Percentiles rank a stretch among this genome's conserved stretches.
phyloP scores from a whole-genome alignment of 164 flowering plant genomes.

The Macadamia tetraphylla region DNA sequence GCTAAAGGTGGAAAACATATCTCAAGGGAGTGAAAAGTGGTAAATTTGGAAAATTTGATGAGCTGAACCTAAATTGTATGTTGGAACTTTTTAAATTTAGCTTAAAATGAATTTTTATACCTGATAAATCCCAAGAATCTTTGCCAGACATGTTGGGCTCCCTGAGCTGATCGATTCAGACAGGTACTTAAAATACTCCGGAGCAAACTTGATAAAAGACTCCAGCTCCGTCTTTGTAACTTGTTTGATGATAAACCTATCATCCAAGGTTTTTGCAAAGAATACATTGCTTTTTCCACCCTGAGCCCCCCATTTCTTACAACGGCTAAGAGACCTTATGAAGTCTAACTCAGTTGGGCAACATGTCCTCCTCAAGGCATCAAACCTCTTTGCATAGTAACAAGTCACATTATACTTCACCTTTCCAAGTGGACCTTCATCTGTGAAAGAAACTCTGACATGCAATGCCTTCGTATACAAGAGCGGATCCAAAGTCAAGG shows the following conservation, averaged over 20 bases:
- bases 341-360: slow-evolving; percentile 85
- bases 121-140: slow-evolving; percentile 95
- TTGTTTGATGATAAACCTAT: slow-evolving; percentile 87
- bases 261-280: slow-evolving; percentile 95
- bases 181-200: slow-evolving; percentile 81
- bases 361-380: slow-evolving; percentile 74
- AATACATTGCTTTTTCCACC: slow-evolving; percentile 99
- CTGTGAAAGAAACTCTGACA: slow-evolving; percentile 61
- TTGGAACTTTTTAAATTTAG: not conserved
- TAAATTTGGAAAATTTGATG: not conserved
- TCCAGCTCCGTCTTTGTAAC: slow-evolving; percentile 95
- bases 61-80: not conserved
- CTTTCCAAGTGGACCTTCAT: slow-evolving; percentile 67
- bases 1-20: too few species aligned
- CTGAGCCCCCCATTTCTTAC: slow-evolving; percentile 98
- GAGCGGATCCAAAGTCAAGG: slow-evolving; percentile 54
- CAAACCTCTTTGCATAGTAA: slow-evolving; percentile 82
- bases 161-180: slow-evolving; percentile 68
- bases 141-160: slow-evolving; percentile 96
- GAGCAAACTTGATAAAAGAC: slow-evolving; percentile 88
- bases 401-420: slow-evolving; percentile 85
- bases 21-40: not conserved
- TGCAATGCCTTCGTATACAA: slow-evolving; percentile 65
- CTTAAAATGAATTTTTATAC: slow-evolving; percentile 23
- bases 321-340: slow-evolving; percentile 83